Evolutionary conservation across 1,284 basidiomycete species (phyloP), one percentile per base, ranked within the genome.

Genomic region (Rhodotorula sp.): DNA sequence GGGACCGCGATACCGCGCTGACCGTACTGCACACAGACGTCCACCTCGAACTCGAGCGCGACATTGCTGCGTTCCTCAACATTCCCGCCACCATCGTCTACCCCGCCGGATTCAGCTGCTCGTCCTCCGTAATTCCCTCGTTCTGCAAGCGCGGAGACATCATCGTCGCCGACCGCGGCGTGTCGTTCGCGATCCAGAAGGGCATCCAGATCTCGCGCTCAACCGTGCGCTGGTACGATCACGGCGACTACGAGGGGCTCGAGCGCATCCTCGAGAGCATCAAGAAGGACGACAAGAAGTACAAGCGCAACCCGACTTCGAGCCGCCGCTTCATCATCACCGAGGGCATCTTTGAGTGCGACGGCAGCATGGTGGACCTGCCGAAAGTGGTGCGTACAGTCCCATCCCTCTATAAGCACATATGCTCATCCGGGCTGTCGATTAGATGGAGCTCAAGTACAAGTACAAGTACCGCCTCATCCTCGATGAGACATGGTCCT

Each of bases 71-170:
- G 60, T 98, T 98, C 82, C 84, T 99, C 55, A 92, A 93, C 23
- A 89, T 91, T 4, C 93, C 97, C 80, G 85, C 89, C 2, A 85
- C 90, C 52, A 99, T 99, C 81, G 87, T 98, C 76, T 99, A 99
- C 83, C 90, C 94, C 4, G 97, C 99, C 83, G 90, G 89, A 13
- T 99, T 97, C 82, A 89, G 91, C 19, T 94, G 94, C 68, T 88
- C 93, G 75, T 90, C 92, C 3, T 97, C 93, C 34, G 94, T 96
- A 79, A 98, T 99, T 71, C 92, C 96, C 0, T 93, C 96, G 1
- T 99, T 98, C 81, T 93, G 91, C 84, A 99, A 99, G 82, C 90
- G 97, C 75, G 95, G 95, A 7, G 97, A 99, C 79, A 89, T 98
- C 78, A 96, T 99, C 79, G 91, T 99, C n/a, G 95, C 93, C 5